phyloP scores from a whole-genome alignment of 164 flowering plant genomes.

The Akebia trifoliata region DNA sequence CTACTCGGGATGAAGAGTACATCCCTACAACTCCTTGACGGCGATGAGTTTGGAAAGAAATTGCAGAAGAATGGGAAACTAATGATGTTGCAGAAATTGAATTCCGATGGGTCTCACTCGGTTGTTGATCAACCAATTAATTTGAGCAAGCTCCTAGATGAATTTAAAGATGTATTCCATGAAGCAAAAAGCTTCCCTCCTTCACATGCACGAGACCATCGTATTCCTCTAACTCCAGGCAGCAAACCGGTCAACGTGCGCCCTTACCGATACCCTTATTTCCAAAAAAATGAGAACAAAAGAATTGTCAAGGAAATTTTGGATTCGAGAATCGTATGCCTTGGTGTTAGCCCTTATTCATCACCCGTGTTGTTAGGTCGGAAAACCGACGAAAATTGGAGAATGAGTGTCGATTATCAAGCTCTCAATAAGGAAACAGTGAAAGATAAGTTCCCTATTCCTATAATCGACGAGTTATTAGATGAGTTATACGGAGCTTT shows the following conservation, averaged over 20 bases:
- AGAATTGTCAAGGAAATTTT: neutral
- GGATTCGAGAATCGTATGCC: neutral
- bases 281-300: neutral
- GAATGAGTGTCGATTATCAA: too few relatives aligned
- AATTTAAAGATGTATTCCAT: too few relatives aligned
- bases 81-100: too few relatives aligned
- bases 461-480: neutral
- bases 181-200: neutral
- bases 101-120: too few relatives aligned
- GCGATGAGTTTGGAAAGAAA: too few relatives aligned
- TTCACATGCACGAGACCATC: neutral
- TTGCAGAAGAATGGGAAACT: too few relatives aligned
- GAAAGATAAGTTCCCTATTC: neutral
- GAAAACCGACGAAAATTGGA: neutral
- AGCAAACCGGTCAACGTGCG: neutral
- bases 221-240: neutral
- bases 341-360: neutral
- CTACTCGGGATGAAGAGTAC: too few relatives aligned
- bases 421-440: neutral
- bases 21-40: too few relatives aligned
- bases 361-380: neutral
- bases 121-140: too few relatives aligned
- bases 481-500: neutral
- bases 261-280: neutral
- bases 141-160: too few relatives aligned